Evolutionary conservation across 2,329 filamentous ascomycete species (phyloP).

Genomic region (Clarireedia homoeocarpa): DNA sequence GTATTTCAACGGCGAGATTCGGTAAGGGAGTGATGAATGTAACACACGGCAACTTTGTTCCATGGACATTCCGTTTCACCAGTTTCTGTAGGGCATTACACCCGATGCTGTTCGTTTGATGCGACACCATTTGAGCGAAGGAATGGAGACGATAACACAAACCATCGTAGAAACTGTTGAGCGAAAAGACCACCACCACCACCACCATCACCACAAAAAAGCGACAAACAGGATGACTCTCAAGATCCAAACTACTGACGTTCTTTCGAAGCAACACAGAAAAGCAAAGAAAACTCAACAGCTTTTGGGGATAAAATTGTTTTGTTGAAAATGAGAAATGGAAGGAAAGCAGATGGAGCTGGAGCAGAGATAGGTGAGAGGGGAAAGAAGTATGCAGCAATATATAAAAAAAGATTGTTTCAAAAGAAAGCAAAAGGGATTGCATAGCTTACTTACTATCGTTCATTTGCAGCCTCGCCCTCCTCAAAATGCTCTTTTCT

Average conservation of each 20-base stretch:
- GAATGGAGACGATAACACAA: slow-evolving; percentile 5
- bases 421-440: not conserved
- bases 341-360: not conserved
- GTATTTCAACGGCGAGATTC: not conserved
- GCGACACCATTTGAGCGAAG: slow-evolving; percentile 1
- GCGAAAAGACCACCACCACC: not conserved
- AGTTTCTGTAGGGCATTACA: slow-evolving; percentile 9
- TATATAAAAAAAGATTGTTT: not conserved
- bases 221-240: not conserved
- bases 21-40: slow-evolving; percentile 2
- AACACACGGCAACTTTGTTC: slow-evolving; percentile 6
- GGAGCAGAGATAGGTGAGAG: not conserved
- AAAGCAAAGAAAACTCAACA: no score
- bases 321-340: no score
- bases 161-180: not conserved
- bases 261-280: no score
- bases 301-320: not conserved
- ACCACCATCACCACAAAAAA: not conserved
- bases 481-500: not conserved
- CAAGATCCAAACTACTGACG: no score
- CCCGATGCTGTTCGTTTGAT: not conserved
- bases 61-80: slow-evolving; percentile 9
- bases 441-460: slow-evolving; percentile 20
- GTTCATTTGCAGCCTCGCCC: slow-evolving; percentile 22
- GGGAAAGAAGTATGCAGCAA: not conserved